Evolutionary conservation across 176 grass and related monocot genomes (phyloP), one percentile per base, ranked within the genome.

Genomic region (Oropetium thomaeum): DNA sequence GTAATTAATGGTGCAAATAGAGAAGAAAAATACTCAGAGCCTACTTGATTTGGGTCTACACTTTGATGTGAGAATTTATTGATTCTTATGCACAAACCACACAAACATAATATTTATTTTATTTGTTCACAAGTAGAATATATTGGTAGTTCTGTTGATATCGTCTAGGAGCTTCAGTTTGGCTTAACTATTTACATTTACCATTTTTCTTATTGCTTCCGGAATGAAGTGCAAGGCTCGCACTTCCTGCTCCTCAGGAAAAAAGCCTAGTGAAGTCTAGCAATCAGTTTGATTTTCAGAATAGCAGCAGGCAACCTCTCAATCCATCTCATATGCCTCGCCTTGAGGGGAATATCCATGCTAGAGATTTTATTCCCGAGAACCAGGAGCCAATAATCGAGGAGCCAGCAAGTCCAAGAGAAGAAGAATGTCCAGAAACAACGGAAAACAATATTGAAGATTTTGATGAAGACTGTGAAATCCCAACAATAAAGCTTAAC

Each of bases 401-500:
- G 78, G 94, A 97, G 43, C 94, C 94, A 65, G 53, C 66, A 77
- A 97, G 85, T 80, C 94, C 94, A 87, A 80, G 25, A 74, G 77
- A 80, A 73, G 80, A 82, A 33, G 80, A 87, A 72, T 53, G 26
- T 42, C 42, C 37, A 75, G 82, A 78, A 43, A 80, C 60, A 33
- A 69, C 54, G 76, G 78, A 77, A 74, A 86, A 81, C 7, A 78
- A 91, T 64, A 92, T 97, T 19, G 95, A 97, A 74, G 88, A 93
- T 81, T 67, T 80, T 66, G 42, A 85, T 34, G 85, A 86, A 40
- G 81, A 97, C 70, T 86, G 84, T 83, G 95, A 93, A 77, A 97
- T 97, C 65, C 95, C 95, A 55, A 85, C 72, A 71, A 97, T 97
- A 71, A 93, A 92, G 58, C 71, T 93, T 58, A 91, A 97, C 84